phyloP scores from a whole-genome alignment of 345 rosid species.

The Syzygium grande region DNA sequence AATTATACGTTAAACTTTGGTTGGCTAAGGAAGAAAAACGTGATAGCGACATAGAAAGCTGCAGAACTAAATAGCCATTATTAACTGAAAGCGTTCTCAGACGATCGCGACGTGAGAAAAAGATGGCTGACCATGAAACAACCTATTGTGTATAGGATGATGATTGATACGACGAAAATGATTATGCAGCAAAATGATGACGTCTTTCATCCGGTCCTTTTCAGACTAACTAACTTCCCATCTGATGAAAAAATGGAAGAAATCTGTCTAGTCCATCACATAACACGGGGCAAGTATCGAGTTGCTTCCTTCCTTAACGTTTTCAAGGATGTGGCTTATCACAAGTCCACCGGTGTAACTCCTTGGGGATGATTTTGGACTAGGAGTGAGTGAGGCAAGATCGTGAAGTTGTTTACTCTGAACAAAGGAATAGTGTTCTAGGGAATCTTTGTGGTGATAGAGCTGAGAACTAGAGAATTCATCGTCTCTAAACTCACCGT shows the following conservation, averaged over 20 bases:
- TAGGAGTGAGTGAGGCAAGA: neutral
- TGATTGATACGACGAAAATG: neutral
- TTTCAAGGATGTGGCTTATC: neutral
- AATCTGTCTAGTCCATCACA: neutral
- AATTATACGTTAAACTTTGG: neutral
- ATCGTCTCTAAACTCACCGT: slow-evolving; percentile 21
- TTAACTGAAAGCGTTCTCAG: neutral
- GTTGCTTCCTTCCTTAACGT: neutral
- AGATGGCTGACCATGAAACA: neutral
- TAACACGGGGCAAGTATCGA: neutral
- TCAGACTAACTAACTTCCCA: neutral
- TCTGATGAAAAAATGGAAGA: neutral
- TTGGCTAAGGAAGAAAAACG: neutral
- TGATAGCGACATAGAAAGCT: neutral
- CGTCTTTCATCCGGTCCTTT: neutral
- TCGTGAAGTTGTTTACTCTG: neutral
- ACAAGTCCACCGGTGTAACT: neutral
- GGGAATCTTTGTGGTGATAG: neutral
- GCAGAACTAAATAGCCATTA: neutral
- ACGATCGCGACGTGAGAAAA: neutral
- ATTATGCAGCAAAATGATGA: neutral
- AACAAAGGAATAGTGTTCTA: neutral
- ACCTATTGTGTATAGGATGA: neutral
- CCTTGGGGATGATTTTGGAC: neutral
- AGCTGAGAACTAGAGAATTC: neutral